Base-by-base conservation (phyloP, 2,329 filamentous ascomycete species). In the Colletotrichum brevisporum region DNA sequence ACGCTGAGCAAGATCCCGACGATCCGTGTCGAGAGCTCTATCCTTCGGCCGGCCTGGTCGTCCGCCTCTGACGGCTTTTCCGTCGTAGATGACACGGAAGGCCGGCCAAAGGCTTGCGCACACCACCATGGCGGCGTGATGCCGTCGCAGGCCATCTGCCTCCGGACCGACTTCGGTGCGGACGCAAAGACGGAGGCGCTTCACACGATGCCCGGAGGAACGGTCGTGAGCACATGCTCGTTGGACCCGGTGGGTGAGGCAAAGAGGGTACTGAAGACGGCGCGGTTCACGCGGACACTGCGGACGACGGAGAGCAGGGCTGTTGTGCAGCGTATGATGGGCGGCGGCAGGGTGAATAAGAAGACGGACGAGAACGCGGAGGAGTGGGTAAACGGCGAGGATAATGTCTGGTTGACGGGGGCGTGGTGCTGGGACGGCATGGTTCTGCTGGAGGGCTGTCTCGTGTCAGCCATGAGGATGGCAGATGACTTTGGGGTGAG, bases 341-440 rank as follows among this genome's bases (percentile, higher is more conserved):
- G 73, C 26, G 52, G 47, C 5, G 3, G 15, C 1, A 39, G 18
- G 15, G 18, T 3, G 3, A 4, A 54, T 10, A 63, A 36, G 63
- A 31, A 21, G 39, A 39, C 36, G 21, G 55, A 64, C 2, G 60
- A 0, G 59, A 67, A 54, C 5, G 27, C 15, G 3, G 5, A 16
- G 15, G 24, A 47, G 4, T 90, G 88, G 87, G 80, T 76, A 8
- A 90, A 88, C 66, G 88, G 88, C 0, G 79, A 87, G 57, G 81
- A 83, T 8, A 82, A 83, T 48, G 83, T 90, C 0, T 90, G 84
- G 82, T 73, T 90, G 13, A 81, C 83, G 1, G 88, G 88, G 6
- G 86, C 86, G 0, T 90, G 88, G 89, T 90, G 88, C 72, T 90
- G 88, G 88, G 88, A 90, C 75, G 88, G 88, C 3, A 88, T 90